These are phyloP conservation scores for Peribolospora baueri DNA, from an alignment of 768 basidiomycete species.

Conservation along the genomic window DNA sequence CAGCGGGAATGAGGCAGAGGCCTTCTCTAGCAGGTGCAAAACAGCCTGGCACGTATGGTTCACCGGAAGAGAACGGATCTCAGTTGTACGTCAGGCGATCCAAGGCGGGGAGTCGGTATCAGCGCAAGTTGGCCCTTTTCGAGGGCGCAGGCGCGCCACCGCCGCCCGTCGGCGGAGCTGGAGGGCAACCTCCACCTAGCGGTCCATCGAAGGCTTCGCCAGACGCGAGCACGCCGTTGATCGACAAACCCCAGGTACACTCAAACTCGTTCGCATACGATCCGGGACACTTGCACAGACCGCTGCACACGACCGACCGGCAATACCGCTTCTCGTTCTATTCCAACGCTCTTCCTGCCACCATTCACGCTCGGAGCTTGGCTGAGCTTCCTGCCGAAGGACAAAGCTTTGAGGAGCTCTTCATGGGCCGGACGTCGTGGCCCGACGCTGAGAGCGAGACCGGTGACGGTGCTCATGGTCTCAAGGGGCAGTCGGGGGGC, in stretches of 20 bases:
- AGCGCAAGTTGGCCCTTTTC: slow-evolving; percentile 75
- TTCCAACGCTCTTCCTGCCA: slow-evolving; percentile 69
- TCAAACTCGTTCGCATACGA: not conserved
- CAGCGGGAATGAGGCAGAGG: not conserved
- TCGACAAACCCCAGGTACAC: not conserved
- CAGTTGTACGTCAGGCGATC: slow-evolving; percentile 16
- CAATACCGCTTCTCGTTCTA: slow-evolving; percentile 98
- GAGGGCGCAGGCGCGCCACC: slow-evolving; percentile 32
- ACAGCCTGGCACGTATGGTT: slow-evolving; percentile 5
- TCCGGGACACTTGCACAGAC: slow-evolving; percentile 15
- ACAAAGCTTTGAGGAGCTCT: slow-evolving; percentile 77
- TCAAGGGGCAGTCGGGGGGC: no score
- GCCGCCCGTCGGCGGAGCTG: slow-evolving; percentile 6
- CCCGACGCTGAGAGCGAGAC: slow-evolving; percentile 1
- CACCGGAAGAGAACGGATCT: slow-evolving; percentile 11
- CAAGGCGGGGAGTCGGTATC: slow-evolving; percentile 18
- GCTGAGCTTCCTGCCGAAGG: slow-evolving; percentile 83
- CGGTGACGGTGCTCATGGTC: no score
- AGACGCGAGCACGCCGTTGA: slow-evolving; percentile 2
- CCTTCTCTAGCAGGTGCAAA: not conserved
- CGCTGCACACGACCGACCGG: slow-evolving; percentile 32
- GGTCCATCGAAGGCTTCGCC: slow-evolving; percentile 7
- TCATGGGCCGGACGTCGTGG: slow-evolving; percentile 23
- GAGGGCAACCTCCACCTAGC: slow-evolving; percentile 20
- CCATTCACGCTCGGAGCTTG: slow-evolving; percentile 80